Evolutionary conservation across 495 filamentous ascomycete species (phyloP).

Genomic region (Aspergillus haitiensis): DNA sequence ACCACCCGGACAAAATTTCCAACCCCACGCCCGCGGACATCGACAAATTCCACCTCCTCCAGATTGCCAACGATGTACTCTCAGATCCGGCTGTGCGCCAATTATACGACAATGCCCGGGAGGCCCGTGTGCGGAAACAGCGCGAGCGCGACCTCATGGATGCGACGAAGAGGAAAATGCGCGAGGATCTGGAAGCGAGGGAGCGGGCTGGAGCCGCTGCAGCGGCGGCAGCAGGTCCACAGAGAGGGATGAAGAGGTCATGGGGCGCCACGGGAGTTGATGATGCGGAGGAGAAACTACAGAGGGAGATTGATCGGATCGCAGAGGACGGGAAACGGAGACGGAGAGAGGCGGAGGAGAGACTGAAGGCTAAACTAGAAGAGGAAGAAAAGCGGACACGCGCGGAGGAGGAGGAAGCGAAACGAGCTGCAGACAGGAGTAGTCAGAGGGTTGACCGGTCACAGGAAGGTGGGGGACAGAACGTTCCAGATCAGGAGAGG

Average conservation of each 20-base stretch:
- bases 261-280: slow-evolving; percentile 44
- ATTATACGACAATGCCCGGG: slow-evolving; percentile 69
- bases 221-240: slow-evolving; percentile 21
- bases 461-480: slow-evolving; percentile 38
- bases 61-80: slow-evolving; percentile 71
- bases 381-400: slow-evolving; percentile 47
- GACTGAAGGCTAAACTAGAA: slow-evolving; percentile 48
- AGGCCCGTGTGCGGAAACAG: slow-evolving; percentile 60
- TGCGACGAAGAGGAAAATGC: slow-evolving; percentile 67
- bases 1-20: slow-evolving; percentile 82
- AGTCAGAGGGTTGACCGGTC: slow-evolving; percentile 43
- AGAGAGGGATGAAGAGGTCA: slow-evolving; percentile 46
- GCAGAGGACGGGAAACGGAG: slow-evolving; percentile 62
- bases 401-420: slow-evolving; percentile 39
- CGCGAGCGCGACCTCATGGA: slow-evolving; percentile 66
- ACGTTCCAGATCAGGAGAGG: slow-evolving; percentile 57
- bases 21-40: slow-evolving; percentile 57
- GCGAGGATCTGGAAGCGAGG: slow-evolving; percentile 69
- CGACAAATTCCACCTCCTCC: slow-evolving; percentile 73
- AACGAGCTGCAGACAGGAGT: slow-evolving; percentile 32
- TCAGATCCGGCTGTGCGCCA: slow-evolving; percentile 59
- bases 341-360: slow-evolving; percentile 51
- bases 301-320: slow-evolving; percentile 60
- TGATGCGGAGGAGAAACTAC: slow-evolving; percentile 57
- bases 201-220: slow-evolving; percentile 48